A percentile compares a stretch with the other conserved stretches of the same genome.
These are phyloP conservation scores for Elsinoe arachidis DNA, from an alignment of 2,329 filamentous ascomycete genomes.

Conservation along the genomic window DNA sequence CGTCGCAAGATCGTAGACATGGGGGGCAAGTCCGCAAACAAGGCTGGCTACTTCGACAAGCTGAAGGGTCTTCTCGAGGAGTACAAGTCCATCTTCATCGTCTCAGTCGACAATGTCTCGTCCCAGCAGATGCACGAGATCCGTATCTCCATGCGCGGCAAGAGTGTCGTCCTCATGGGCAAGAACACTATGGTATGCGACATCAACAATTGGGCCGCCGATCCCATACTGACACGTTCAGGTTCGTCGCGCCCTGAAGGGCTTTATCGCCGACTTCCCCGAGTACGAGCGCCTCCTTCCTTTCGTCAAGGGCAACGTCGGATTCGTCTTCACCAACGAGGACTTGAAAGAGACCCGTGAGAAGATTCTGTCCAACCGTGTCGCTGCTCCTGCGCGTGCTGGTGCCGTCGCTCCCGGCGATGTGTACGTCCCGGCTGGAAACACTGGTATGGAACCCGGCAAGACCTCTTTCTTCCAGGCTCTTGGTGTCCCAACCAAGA, in stretches of 20 bases:
- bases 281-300: slow-evolving; percentile 98
- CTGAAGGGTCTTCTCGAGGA: slow-evolving; percentile 94
- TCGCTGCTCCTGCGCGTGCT: slow-evolving; percentile 94
- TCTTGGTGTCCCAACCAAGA: slow-evolving; percentile 99
- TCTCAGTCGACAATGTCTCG: slow-evolving; percentile 90
- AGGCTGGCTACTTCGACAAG: slow-evolving; percentile 99
- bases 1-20: slow-evolving; percentile 22
- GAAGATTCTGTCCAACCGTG: slow-evolving; percentile 93
- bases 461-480: slow-evolving; percentile 99
- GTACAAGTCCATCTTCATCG: slow-evolving; percentile 95
- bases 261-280: slow-evolving; percentile 79
- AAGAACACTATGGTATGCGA: slow-evolving; percentile 96
- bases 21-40: slow-evolving; percentile 71
- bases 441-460: slow-evolving; percentile 99
- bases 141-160: slow-evolving; percentile 76
- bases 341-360: slow-evolving; percentile 89
- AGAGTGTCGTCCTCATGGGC: slow-evolving; percentile 96
- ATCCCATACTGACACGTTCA: slow-evolving; percentile 29
- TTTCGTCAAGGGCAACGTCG: slow-evolving; percentile 93
- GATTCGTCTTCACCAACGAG: slow-evolving; percentile 98
- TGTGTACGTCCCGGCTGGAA: slow-evolving; percentile 92
- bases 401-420: slow-evolving; percentile 90
- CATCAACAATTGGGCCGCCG: not conserved
- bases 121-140: slow-evolving; percentile 99
- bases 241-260: slow-evolving; percentile 95